A percentile compares a stretch with the other conserved stretches of the same genome.
These are phyloP conservation scores for Lithocarpus polystachyus DNA, from an alignment of 306 rosid genomes.

Conservation along the genomic window DNA sequence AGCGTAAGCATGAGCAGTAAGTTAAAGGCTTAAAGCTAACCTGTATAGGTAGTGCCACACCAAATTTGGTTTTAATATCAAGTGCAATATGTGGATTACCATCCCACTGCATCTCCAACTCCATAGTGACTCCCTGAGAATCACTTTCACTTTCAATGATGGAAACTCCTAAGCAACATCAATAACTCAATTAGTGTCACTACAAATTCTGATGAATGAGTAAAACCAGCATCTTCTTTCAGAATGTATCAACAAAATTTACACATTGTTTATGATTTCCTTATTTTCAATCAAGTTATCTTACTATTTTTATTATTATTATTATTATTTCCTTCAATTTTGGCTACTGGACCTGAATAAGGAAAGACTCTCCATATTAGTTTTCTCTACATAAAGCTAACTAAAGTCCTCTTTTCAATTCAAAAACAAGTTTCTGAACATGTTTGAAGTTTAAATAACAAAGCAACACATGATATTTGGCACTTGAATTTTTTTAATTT, in stretches of 20 bases:
- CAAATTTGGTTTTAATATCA: constrained; percentile 75
- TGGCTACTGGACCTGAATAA: background rate
- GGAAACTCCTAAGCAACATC: constrained; percentile 51
- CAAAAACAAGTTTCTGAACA: background rate
- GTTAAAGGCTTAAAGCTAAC: constrained; percentile 30
- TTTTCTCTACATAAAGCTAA: background rate
- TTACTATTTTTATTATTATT: background rate
- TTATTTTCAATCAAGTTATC: background rate
- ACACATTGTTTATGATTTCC: background rate
- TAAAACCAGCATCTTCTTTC: constrained; percentile 14
- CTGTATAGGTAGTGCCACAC: constrained; percentile 82
- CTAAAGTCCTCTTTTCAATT: background rate
- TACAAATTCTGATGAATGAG: constrained; percentile 9
- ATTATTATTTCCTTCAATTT: background rate
- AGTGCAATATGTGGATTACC: constrained; percentile 79
- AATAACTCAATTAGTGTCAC: constrained; percentile 20
- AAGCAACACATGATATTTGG: background rate
- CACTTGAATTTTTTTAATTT: background rate
- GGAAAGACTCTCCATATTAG: background rate
- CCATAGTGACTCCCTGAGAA: constrained; percentile 59
- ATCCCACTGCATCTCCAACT: constrained; percentile 96
- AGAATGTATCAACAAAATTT: background rate
- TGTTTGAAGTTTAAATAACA: background rate
- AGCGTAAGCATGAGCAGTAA: background rate
- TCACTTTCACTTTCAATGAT: constrained; percentile 64